Evolutionary conservation across 140 eudicot species (phyloP), one percentile per base, ranked within the genome.

Genomic region (Anethum foeniculum): DNA sequence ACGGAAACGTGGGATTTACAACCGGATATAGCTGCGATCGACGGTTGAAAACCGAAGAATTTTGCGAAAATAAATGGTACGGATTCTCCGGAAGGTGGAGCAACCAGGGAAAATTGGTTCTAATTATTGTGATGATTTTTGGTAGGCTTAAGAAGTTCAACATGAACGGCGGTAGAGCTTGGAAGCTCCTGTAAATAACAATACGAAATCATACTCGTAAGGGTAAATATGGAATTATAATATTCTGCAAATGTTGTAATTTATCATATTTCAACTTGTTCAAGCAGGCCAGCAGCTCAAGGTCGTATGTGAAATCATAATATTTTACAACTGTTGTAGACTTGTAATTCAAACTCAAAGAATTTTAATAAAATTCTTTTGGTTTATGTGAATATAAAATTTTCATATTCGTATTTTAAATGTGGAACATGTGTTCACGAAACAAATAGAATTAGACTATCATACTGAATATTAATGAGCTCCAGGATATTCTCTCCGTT

Each of bases 81-180:
- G 95, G 97, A 73, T 90, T 92, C 81, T 80, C 86, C 15, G 97
- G 95, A 81, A 88, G 79, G 78, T 92, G 92, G 97, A 92, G 87
- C 58, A 86, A 82, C 62, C 65, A 60, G 73, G 90, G 94, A 21
- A 92, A 92, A 85, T 28, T 86, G 2, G 64, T 90, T 54, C 89
- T 92, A 36, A 82, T 90, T 41, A 2, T 88, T 15, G 97, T 90
- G 18, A 92, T 92, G 97, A 79, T 90, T 60, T 87, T 87, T 82
- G 97, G 97, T 81, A 86, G 94, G 64, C 88, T 92, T 25, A 87
- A 87, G 85, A 90, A 86, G 72, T 84, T 88, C 58, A 84, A 85
- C 80, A 80, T 86, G 86, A 76, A 85, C 21, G 94, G 94, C 16
- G 91, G 91, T 46, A 85, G 68, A 83, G 90, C 90, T 36, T 92